Evolutionary conservation across 768 basidiomycete species (phyloP).

Genomic region (Hygrophorus russula): DNA sequence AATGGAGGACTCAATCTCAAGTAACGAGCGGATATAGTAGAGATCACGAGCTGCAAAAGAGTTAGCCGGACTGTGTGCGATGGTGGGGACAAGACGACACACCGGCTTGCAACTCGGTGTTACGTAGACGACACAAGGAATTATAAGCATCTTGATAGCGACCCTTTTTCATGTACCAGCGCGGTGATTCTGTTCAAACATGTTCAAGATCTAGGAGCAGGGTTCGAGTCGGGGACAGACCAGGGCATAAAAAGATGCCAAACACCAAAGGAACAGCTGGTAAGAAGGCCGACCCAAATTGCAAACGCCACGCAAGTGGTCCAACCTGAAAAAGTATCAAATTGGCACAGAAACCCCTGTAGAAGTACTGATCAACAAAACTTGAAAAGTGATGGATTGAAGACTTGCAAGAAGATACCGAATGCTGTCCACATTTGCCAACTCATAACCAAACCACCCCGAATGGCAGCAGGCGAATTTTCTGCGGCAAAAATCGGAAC

Average conservation of each 20-base stretch:
- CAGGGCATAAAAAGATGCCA: constrained; percentile 46
- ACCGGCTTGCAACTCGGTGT: constrained; percentile 64
- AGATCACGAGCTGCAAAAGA: constrained; percentile 42
- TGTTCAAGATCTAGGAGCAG: constrained; percentile 20
- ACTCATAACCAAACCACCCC: constrained; percentile 86
- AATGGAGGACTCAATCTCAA: constrained; percentile 55
- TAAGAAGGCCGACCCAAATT: constrained; percentile 61
- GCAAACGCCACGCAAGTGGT: constrained; percentile 65
- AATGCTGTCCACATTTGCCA: constrained; percentile 87
- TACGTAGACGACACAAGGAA: constrained; percentile 56
- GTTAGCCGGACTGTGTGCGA: background rate
- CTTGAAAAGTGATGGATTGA: background rate
- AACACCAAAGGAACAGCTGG: constrained; percentile 39
- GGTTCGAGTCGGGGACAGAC: constrained; percentile 13
- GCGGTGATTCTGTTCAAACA: constrained; percentile 54
- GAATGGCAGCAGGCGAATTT: constrained; percentile 67
- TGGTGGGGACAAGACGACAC: constrained; percentile 18
- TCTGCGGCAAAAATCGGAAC: constrained; percentile 64
- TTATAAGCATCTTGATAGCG: constrained; percentile 59
- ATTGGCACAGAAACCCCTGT: constrained; percentile 27
- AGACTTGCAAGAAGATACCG: constrained; percentile 34
- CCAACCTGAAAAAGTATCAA: constrained; percentile 48
- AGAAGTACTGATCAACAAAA: background rate
- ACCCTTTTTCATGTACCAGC: constrained; percentile 77
- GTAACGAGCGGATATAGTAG: constrained; percentile 66